phyloP scores from a whole-genome alignment of 1,284 basidiomycete species.

The Mycena sp. region DNA sequence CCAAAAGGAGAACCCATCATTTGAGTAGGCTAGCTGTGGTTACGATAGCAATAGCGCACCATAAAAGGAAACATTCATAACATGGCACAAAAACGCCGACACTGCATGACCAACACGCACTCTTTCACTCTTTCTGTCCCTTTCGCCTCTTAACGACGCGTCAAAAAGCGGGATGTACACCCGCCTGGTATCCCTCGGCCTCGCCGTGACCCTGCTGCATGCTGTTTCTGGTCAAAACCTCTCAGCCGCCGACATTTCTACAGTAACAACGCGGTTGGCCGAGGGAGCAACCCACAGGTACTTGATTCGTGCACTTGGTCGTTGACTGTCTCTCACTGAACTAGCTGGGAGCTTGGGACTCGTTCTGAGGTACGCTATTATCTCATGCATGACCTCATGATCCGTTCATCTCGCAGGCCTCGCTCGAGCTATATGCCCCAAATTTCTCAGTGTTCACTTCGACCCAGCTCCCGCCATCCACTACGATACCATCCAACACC shows the following conservation, averaged over 20 bases:
- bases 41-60: no score
- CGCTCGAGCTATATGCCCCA: constrained; percentile 75
- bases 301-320: background rate
- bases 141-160: background rate
- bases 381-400: constrained; percentile 33
- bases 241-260: constrained; percentile 5
- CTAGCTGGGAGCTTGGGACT: constrained; percentile 88
- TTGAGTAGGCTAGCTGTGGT: no score
- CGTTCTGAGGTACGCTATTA: constrained; percentile 45
- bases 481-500: constrained; percentile 46
- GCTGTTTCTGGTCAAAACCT: constrained; percentile 18
- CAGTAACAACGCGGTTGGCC: constrained; percentile 44
- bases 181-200: background rate
- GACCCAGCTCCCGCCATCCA: constrained; percentile 54
- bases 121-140: no score
- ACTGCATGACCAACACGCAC: no score
- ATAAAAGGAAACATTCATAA: no score
- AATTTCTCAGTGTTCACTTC: constrained; percentile 69
- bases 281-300: constrained; percentile 61
- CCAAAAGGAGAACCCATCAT: no score
- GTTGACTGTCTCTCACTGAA: constrained; percentile 21
- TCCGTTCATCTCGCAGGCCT: constrained; percentile 53
- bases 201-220: constrained; percentile 1
- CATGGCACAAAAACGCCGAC: no score
- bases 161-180: background rate